Evolutionary conservation across 208 protist species (phyloP), one percentile per base, ranked within the genome.

Genomic region (Novymonas esmeraldas): DNA sequence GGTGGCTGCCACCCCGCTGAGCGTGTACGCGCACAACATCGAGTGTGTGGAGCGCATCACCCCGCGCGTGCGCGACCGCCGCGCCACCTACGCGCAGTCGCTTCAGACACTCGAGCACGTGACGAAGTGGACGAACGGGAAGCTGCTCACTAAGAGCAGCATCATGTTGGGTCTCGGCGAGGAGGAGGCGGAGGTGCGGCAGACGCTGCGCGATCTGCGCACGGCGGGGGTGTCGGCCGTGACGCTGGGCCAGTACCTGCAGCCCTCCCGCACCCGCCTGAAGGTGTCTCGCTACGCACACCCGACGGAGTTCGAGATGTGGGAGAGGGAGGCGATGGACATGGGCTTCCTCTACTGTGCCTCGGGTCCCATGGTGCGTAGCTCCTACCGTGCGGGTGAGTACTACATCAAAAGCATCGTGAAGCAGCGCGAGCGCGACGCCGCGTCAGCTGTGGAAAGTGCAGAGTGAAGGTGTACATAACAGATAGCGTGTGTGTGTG

Each of bases 131-230:
- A 93, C 83, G 20, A 73, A 90, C 26, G 88, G 83, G 2, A 62
- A 70, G 28, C 66, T 99, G 69, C 79, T 99, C 20, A 99, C 98
- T 0, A 99, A 99, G 83, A 98, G 94, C 41, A 98, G 94, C 60
- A 98, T 99, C 70, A 99, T 99, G 98, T 89, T 99, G 3, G 98
- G 98, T 22, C 79, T 98, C 13, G 98, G 98, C 45, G 98, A 99
- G 80, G 83, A 81, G 58, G 96, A 98, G 51, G 89, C 95, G 24
- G 97, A 99, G 73, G 87, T 99, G 6, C 73, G 92, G 42, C 96
- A 98, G 68, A 97, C 97, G 2, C 89, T 99, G 72, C 82, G 92
- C 26, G 97, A 99, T 59, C 76, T 98, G 50, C 86, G 95, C 34
- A 90, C 61, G 20, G 93, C 85, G 28, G 97, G 93, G 44, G 97